phyloP scores from a whole-genome alignment of 345 rosid species.

The Raphanus raphanistrum region DNA sequence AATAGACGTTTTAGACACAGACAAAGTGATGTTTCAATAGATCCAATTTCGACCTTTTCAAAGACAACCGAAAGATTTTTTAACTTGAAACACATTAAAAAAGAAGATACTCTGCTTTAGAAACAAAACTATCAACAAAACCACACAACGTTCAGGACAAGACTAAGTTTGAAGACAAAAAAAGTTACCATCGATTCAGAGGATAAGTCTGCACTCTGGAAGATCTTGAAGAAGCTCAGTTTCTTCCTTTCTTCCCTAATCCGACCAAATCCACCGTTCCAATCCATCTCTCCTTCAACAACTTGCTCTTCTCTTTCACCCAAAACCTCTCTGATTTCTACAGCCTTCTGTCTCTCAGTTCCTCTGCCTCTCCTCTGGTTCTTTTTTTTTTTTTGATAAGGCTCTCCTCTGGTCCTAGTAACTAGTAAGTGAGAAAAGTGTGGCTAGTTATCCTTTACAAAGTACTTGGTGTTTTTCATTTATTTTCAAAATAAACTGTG shows the following conservation, averaged over 20 bases:
- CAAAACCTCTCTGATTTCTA: background rate
- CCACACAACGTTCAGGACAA: too few species aligned
- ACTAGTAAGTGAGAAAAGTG: background rate
- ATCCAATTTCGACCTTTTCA: too few species aligned
- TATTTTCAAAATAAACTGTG: background rate
- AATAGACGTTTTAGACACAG: background rate
- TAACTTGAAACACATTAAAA: too few species aligned
- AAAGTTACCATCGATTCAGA: conserved; percentile 30
- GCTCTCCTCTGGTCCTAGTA: background rate
- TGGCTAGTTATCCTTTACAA: background rate
- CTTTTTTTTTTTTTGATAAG: too few species aligned
- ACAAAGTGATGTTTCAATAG: too few species aligned
- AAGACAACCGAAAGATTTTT: too few species aligned
- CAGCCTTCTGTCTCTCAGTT: background rate
- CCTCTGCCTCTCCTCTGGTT: background rate
- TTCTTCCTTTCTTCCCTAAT: background rate
- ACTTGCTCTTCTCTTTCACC: background rate
- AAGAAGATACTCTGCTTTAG: too few species aligned
- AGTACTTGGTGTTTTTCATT: background rate
- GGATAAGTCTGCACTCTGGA: conserved; percentile 22
- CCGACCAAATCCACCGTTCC: background rate
- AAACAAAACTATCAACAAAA: too few species aligned
- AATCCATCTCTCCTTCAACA: conserved; percentile 8
- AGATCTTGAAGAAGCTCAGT: conserved; percentile 31
- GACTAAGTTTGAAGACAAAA: background rate